Percentiles rank a stretch among this genome's conserved stretches.
Conservation (phyloP, 2,329 filamentous ascomycete species). For the Nothomitra cinnamomea region DNA sequence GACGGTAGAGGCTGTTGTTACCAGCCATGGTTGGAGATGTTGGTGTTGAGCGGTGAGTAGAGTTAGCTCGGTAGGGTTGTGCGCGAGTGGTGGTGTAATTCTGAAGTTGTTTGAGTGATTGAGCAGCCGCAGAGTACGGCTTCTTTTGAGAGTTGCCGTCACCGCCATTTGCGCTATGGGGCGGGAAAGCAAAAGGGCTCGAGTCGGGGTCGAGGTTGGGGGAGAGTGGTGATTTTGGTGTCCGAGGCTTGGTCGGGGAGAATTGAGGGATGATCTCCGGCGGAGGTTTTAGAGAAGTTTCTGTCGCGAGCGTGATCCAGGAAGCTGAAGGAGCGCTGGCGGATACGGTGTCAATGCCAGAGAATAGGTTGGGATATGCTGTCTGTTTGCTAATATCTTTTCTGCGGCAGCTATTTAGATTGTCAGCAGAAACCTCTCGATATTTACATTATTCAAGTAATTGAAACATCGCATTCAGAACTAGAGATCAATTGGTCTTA, state of each 20-base stretch:
- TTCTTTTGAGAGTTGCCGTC: background rate
- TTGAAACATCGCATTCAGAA: no score
- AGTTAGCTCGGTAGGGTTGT: background rate
- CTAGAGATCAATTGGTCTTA: conserved; percentile 21
- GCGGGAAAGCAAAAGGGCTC: background rate
- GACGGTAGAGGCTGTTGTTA: background rate
- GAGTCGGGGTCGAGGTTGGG: background rate
- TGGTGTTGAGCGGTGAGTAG: background rate
- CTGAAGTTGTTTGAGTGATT: conserved; percentile 4
- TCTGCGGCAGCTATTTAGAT: conserved; percentile 1
- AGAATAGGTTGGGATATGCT: background rate
- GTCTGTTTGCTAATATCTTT: conserved; percentile 3
- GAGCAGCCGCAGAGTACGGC: conserved; percentile 1
- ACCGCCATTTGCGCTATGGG: background rate
- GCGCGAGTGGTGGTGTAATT: background rate
- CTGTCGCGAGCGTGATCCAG: background rate
- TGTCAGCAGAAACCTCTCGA: background rate
- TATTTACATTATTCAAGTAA: background rate
- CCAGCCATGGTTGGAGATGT: background rate
- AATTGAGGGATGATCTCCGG: conserved; percentile 3
- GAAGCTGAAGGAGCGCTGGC: background rate
- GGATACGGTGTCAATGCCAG: background rate
- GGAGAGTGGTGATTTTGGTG: background rate
- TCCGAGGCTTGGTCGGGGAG: background rate
- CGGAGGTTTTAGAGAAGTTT: background rate